Base-by-base conservation (phyloP, 257 asterid genomes). In the Gentiana macrophylla region DNA sequence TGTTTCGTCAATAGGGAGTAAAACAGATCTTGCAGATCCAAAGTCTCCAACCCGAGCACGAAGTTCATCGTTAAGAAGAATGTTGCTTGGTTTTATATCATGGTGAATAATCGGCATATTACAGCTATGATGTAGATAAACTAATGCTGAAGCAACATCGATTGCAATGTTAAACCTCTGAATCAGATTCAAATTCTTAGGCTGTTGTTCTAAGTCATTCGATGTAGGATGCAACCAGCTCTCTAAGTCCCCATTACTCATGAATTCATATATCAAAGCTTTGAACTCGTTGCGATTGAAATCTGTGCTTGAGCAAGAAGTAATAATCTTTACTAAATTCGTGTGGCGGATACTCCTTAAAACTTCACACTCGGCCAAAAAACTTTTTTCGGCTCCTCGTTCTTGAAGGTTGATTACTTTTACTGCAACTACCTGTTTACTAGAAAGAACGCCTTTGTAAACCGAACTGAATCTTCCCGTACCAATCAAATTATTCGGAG, bases 11-110 rank as follows among this genome's bases (percentile, higher is more conserved):
- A 44, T 57, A 10, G 61, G 61, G 10, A 43, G 51, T 37, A 57
- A 47, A 37, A 63, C 57, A 51, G 69, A 72, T 65, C 59, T 71
- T 7, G 70, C 70, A n/a, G 68, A 51, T n/a, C 77, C 72, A 62
- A 71, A 71, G 46, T 66, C 77, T 10, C 70, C 64, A 41, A 71
- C 63, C 49, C 66, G 77, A 62, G 69, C 73, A 37, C 60, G 36
- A n/a, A 66, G 59, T 7, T 66, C 66, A 32, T 53, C 59, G 33
- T 71, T 72, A 43, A 71, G 52, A 57, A 71, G 77, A 5, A 71
- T 53, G 51, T 71, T 71, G 34, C 72, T 71, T 49, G 69, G 72
- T 52, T 72, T 72, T 32, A 72, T 44, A 56, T 72, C 73, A 9
- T 70, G 35, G 8, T 72, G 77, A 53, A 68, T 50, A n/a, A 72